These are phyloP conservation scores for Ophiostoma piceae DNA, from an alignment of 2,329 filamentous ascomycete genomes.

Conservation along the genomic window DNA sequence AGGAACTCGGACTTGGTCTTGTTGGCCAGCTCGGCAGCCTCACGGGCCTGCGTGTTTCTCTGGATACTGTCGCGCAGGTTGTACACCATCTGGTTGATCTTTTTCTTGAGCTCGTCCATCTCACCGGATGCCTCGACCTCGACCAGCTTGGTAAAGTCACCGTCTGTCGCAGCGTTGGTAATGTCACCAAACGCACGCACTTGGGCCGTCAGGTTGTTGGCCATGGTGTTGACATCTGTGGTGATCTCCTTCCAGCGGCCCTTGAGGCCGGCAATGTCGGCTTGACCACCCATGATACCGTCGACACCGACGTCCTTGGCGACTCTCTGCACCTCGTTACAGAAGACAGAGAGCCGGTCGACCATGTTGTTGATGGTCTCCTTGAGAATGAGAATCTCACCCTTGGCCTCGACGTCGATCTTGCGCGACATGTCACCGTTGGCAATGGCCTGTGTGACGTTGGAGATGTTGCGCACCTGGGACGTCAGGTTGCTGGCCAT, in stretches of 20 bases:
- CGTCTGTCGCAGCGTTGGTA: conserved; percentile 93
- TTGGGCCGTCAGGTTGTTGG: conserved; percentile 75
- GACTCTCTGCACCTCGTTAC: conserved; percentile 89
- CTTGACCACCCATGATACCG: conserved; percentile 97
- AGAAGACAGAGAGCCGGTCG: conserved; percentile 89
- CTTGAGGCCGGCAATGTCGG: conserved; percentile 85
- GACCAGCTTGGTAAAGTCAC: conserved; percentile 94
- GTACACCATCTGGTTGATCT: conserved; percentile 99
- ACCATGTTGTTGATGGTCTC: conserved; percentile 99
- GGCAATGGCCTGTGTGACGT: conserved; percentile 90
- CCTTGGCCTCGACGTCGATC: conserved; percentile 90
- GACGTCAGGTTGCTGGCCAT: conserved; percentile 65
- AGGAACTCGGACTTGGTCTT: conserved; percentile 98
- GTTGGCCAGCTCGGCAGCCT: conserved; percentile 93
- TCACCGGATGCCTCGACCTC: conserved; percentile 96
- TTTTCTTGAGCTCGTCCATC: conserved; percentile 98
- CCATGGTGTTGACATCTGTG: conserved; percentile 93
- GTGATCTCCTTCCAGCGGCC: conserved; percentile 98
- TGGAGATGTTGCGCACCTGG: conserved; percentile 84
- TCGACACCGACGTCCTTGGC: conserved; percentile 96
- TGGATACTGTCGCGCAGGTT: conserved; percentile 94
- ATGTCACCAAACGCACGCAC: conserved; percentile 97
- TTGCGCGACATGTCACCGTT: conserved; percentile 94
- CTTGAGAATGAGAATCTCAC: conserved; percentile 89
- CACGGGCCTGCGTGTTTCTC: conserved; percentile 84